phyloP scores from a whole-genome alignment of 2,329 filamentous ascomycete species.

The Aspergillus tubingensis region DNA sequence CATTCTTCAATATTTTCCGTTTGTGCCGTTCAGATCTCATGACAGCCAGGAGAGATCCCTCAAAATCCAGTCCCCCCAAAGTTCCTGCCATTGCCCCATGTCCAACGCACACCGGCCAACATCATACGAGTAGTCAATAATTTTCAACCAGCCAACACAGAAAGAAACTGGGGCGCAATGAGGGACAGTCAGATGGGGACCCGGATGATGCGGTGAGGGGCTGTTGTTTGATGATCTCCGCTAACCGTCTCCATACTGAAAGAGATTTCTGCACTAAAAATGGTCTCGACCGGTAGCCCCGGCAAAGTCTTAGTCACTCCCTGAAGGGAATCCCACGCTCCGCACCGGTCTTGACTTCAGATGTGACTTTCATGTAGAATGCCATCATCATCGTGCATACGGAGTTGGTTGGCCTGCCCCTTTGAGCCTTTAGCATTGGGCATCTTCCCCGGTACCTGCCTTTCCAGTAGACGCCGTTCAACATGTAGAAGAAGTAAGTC shows the following conservation, averaged over 20 bases:
- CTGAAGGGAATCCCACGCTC: too few relatives aligned
- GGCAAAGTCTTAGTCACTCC: background rate
- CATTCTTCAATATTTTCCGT: background rate
- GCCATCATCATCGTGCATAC: background rate
- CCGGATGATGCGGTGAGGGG: background rate
- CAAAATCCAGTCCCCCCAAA: background rate
- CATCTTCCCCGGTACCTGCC: background rate
- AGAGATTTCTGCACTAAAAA: background rate
- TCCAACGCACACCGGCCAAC: background rate
- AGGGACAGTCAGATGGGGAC: background rate
- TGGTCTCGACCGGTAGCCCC: background rate
- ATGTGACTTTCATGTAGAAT: background rate
- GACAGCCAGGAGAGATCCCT: background rate
- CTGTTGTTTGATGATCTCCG: conserved; percentile 3
- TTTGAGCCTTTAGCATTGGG: background rate
- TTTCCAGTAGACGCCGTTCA: background rate
- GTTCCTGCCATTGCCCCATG: background rate
- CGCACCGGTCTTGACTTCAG: background rate
- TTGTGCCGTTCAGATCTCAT: background rate
- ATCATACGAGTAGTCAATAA: background rate
- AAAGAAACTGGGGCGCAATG: background rate
- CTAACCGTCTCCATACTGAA: background rate
- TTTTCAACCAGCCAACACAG: background rate
- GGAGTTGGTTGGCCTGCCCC: background rate
- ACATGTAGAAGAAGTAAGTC: background rate